Evolutionary conservation across 208 protist species (phyloP), one percentile per base, ranked within the genome.

Genomic region (Herpetomonas muscarum): DNA sequence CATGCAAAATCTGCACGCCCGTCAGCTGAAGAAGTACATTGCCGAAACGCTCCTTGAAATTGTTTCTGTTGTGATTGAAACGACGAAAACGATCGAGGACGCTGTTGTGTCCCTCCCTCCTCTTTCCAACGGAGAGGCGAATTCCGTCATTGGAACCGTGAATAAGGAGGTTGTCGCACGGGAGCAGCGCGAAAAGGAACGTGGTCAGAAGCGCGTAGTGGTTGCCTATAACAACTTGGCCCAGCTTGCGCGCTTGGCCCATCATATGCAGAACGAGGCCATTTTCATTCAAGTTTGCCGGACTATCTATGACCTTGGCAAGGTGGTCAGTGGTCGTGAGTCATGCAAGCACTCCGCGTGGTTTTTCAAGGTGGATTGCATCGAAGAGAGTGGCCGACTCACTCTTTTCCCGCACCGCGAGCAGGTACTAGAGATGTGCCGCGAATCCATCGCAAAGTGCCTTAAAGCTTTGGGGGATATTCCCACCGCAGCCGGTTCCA

Each of bases 201-300:
- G 79, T 47, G 63, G 76, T 26, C 72, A 89, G n/a, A 96, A 96
- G 44, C 69, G 76, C 0, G 74, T 86, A 17, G 70, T 92, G n/a
- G 81, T 92, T 1, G 79, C 92, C 41, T 87, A 93, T 56, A 69
- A 77, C 55, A 85, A 90, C 47, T 37, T 97, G 34, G 85, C 78
- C 7, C 41, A 56, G n/a, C 75, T 96, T 45, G 57, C 94, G 48
- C 75, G 90, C 22, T 61, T 96, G 3, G 72, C 74, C 1, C 85
- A 96, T 61, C 79, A 76, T 34, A 81, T 97, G 26, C 74, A 79
- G 29, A 70, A 88, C 7, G 86, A 94, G 56, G 67, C 73, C 0
- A 49, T 86, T 21, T 96, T 93, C 68, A 53, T 76, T 24, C 79
- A 83, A 51, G 78, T 67, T 13, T 77, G 81, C 22, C 70, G 42